Evolutionary conservation across 768 basidiomycete genomes (phyloP), one percentile per base, ranked within the genome.

Genomic region (Chalciporus chontae): DNA sequence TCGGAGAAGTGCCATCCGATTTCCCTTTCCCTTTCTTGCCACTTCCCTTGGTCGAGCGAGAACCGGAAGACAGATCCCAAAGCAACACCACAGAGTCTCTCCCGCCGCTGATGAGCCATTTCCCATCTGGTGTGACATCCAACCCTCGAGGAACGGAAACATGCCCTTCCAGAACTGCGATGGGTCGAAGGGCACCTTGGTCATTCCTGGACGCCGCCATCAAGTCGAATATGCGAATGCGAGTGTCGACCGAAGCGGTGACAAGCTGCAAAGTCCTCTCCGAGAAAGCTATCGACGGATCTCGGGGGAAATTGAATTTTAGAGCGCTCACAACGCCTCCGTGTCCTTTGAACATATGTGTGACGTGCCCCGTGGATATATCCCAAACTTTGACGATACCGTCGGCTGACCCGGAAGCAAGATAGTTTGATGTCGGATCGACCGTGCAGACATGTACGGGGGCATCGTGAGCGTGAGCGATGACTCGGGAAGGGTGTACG

Each of bases 381-480:
- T 96, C 87, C 94, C 94, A 98, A 9, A 99, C 91, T 73, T 97
- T 98, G 40, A 97, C 96, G 27, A 90, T 79, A 19, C 96, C 95
- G 56, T 99, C 96, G 7, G 95, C 92, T 10, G 95, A 89, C 1
- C 96, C 96, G 15, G 94, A 95, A 7, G 96, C 96, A 55, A 97
- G 78, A 56, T 95, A 87, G 2, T 88, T 85, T 2, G 90, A 92
- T 8, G 89, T 89, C 15, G 86, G 90, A 72, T 91, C 94, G 13
- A 81, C 69, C 55, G 77, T 81, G 62, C 90, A 90, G 47, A 94
- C 87, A 61, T 97, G 92, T 40, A 98, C 87, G 11, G 96, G 95
- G 4, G 94, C 88, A 45, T 94, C 89, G 60, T 99, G 96, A 4
- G 94, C 91, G 54, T 82, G 85, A 4, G 90, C 74, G 40, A 94